These are phyloP conservation scores for Artemisia argyi DNA, from an alignment of 129 eudicot genomes.

Conservation along the genomic window DNA sequence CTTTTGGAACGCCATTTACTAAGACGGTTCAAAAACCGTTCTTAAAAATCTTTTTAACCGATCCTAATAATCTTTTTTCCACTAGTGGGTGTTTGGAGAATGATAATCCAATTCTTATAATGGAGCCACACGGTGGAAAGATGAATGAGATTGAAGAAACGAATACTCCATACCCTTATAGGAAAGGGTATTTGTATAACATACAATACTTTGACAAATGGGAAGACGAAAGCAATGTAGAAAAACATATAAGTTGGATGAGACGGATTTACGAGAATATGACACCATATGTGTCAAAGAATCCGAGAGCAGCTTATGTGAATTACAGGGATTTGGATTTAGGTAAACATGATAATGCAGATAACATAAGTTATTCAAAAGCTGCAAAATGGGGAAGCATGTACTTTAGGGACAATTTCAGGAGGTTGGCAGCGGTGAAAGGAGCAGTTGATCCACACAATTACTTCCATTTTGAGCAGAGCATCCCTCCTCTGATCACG, in stretches of 20 bases:
- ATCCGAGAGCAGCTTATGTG: constrained; percentile 24
- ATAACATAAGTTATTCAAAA: constrained; percentile 10
- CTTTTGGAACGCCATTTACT: no score
- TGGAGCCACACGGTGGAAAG: constrained; percentile 29
- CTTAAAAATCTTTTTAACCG: no score
- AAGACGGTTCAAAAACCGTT: no score
- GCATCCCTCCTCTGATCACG: constrained; percentile 19
- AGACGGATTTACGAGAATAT: constrained; percentile 19
- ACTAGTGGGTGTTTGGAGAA: constrained; percentile 28
- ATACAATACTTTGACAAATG: constrained; percentile 16
- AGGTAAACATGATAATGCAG: constrained; percentile 4
- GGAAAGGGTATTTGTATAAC: constrained; percentile 27
- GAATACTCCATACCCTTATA: constrained; percentile 10
- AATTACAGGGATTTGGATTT: constrained; percentile 26
- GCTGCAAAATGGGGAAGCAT: constrained; percentile 22
- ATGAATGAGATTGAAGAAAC: constrained; percentile 24
- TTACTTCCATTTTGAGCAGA: constrained; percentile 24
- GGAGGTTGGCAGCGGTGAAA: constrained; percentile 21
- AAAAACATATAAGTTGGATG: constrained; percentile 17
- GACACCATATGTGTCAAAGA: constrained; percentile 28
- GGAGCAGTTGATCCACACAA: constrained; percentile 16
- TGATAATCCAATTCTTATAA: constrained; percentile 12
- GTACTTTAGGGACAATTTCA: constrained; percentile 22
- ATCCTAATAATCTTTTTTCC: no score
- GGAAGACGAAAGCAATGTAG: constrained; percentile 10